Percentiles rank a stretch among this genome's conserved stretches.
phyloP scores from a whole-genome alignment of 768 basidiomycete species.

The Leucosporidium scottii region DNA sequence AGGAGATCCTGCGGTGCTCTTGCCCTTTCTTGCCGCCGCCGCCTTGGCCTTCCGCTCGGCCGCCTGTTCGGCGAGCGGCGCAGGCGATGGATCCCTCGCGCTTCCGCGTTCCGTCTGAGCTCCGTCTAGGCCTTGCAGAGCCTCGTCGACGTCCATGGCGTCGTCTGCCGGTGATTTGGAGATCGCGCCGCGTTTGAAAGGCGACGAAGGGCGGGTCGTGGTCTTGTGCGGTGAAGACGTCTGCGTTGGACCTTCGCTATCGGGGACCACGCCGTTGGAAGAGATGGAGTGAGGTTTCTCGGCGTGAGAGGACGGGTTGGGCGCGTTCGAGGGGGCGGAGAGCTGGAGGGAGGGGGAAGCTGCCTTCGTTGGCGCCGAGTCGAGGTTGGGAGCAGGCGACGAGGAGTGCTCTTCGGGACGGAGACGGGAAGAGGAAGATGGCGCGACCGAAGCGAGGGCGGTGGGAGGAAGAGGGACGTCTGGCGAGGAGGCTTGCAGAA shows the following conservation, averaged over 20 bases:
- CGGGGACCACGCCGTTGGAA: slow-evolving; percentile 3
- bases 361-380: neutral
- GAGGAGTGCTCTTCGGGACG: neutral
- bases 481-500: neutral
- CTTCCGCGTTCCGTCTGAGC: neutral
- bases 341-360: neutral
- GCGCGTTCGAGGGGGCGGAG: neutral
- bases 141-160: neutral
- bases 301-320: neutral
- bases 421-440: neutral
- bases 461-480: neutral
- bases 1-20: neutral
- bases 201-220: no score
- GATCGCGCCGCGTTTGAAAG: neutral
- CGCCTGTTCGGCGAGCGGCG: neutral
- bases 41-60: neutral
- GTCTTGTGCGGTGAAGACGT: slow-evolving; percentile 34
- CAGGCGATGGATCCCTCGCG: neutral
- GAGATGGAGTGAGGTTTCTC: neutral
- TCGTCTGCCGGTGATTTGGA: neutral
- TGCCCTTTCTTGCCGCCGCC: neutral
- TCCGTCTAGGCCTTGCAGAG: neutral
- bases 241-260: slow-evolving; percentile 49
- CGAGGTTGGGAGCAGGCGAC: neutral
- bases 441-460: neutral